Evolutionary conservation across 163 green algal genomes (phyloP), one percentile per base, ranked within the genome.

Genomic region (Volvox carteri): DNA sequence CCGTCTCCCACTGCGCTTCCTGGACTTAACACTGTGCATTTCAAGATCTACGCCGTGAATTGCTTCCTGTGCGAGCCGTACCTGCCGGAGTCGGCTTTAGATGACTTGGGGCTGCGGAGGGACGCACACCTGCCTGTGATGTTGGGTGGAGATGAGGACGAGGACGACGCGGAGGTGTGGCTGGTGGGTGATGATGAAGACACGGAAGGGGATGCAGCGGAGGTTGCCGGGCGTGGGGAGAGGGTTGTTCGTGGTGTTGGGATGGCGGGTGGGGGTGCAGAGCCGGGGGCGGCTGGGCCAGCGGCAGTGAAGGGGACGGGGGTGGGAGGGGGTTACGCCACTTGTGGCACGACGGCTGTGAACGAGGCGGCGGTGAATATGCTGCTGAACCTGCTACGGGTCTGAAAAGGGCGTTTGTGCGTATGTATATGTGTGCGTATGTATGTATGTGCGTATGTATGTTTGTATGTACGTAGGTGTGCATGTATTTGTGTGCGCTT

Each of bases 11-110:
- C 33, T 30, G 12, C 50, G 52, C 30, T 30, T 33, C 37, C 76
- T 18, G 60, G 12, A 2, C 3, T 33, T n/a, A 77, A 86, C 41
- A 52, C 35, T 6, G 78, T 86, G 41, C 41, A 25, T 0, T 86
- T 86, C 60, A 60, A 62, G 58, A 76, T 86, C 41, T 86, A 67
- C 41, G 11, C 39, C 8, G 4, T 77, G 60, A 35, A 37, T 8
- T 35, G 12, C 16, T 86, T 86, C n/a, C 42, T 78, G 41, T 77
- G 78, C 44, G 16, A 46, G 2, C 41, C 78, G 28, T 77, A 86
- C 60, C 23, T 65, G 14, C 78, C 78, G 42, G 60, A 58, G 28
- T 8, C 60, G 5, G 28, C 58, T 1, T 14, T 33, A 2, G 60
- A 86, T 4, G 78, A 86, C 28, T 37, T 74, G 60, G 58, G 78